Percentiles rank a stretch among this genome's conserved stretches.
These are phyloP conservation scores for Aspergillus texensis DNA, from an alignment of 2,329 filamentous ascomycete genomes.

Conservation along the genomic window DNA sequence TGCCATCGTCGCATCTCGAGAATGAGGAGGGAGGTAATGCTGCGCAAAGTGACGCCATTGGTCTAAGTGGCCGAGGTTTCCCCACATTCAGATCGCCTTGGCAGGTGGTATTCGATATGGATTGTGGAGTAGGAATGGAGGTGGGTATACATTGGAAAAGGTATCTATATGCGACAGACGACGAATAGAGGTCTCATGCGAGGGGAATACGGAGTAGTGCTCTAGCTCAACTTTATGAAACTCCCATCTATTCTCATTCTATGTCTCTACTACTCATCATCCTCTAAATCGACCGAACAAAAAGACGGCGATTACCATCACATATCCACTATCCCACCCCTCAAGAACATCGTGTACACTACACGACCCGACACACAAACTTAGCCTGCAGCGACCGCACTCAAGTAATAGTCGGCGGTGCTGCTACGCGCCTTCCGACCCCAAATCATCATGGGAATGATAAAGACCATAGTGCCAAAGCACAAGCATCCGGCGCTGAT, in stretches of 20 bases:
- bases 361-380: background rate
- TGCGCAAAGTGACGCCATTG: constrained; percentile 8
- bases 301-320: too few species aligned
- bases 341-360: background rate
- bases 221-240: too few species aligned
- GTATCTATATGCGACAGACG: background rate
- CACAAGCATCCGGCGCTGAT: constrained; percentile 5
- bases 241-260: background rate
- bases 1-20: background rate
- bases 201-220: too few species aligned
- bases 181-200: too few species aligned
- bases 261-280: background rate
- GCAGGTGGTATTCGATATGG: background rate
- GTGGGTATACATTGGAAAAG: background rate
- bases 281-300: background rate
- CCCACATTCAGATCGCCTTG: background rate
- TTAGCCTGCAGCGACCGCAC: background rate
- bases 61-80: background rate
- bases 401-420: constrained; percentile 7
- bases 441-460: constrained; percentile 12
- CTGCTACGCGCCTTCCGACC: background rate
- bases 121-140: background rate
- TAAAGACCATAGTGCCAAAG: constrained; percentile 1
- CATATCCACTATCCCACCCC: background rate
- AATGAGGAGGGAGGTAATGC: background rate